Percentiles rank a stretch among this genome's conserved stretches.
Evolutionary conservation across 139 green algal genomes (phyloP).

Genomic region (Closterium sp.): DNA sequence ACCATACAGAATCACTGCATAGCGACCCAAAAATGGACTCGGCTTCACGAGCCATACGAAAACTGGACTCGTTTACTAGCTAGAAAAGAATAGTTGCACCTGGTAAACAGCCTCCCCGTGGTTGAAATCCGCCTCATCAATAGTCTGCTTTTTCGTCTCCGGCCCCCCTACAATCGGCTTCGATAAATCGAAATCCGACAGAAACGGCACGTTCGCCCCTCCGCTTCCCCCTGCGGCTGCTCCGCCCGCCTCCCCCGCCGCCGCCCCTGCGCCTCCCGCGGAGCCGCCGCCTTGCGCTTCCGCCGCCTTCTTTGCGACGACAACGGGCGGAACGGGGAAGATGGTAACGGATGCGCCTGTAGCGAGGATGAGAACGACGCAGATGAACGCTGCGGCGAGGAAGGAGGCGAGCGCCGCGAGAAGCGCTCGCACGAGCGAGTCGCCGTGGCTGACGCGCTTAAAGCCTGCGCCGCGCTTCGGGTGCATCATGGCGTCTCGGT

Average conservation of each 20-base stretch:
- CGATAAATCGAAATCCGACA: background rate
- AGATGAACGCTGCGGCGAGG: background rate
- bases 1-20: no score
- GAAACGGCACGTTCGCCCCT: background rate
- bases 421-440: background rate
- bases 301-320: background rate
- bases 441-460: background rate
- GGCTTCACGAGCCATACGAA: background rate
- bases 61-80: background rate
- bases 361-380: background rate
- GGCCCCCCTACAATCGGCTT: background rate
- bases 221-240: background rate
- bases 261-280: background rate
- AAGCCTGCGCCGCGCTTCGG: background rate
- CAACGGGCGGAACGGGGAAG: background rate
- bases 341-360: background rate
- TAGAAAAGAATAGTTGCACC: background rate
- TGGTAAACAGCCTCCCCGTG: background rate
- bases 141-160: background rate
- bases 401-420: background rate
- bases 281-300: background rate
- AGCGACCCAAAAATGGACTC: no score
- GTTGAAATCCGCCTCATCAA: background rate
- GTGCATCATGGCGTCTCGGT: background rate
- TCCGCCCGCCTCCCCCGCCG: background rate